Percentiles rank a stretch among this genome's conserved stretches.
Conservation (phyloP, 2,329 filamentous ascomycete genomes). For the Colletotrichum liaoningense region DNA sequence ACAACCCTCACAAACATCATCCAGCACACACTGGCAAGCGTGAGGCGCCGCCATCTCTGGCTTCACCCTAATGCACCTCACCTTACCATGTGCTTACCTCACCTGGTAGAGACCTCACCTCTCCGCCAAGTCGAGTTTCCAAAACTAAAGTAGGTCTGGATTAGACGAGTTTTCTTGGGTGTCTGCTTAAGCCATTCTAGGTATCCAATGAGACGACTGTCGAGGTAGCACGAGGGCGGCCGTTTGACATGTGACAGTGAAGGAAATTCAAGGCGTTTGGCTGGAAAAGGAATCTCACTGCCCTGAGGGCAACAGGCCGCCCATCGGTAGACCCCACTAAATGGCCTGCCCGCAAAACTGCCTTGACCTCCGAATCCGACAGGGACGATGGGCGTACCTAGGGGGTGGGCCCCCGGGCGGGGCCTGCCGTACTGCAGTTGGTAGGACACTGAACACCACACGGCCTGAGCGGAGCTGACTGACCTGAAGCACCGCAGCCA, state of each 20-base stretch:
- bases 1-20: not conserved
- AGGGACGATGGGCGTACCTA: not conserved
- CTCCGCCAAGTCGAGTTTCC: not conserved
- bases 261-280: not conserved
- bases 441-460: not conserved
- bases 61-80: not conserved
- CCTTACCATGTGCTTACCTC: not conserved
- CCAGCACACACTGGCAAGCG: not conserved
- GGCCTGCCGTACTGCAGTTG: not conserved
- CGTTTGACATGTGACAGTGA: constrained; percentile 13
- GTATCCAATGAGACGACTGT: not conserved
- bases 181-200: not conserved
- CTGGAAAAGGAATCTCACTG: not conserved
- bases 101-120: not conserved
- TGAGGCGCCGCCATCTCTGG: not conserved
- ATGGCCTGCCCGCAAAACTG: constrained; percentile 2
- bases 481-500: not conserved
- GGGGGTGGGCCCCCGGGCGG: not conserved
- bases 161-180: not conserved
- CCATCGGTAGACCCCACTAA: not conserved
- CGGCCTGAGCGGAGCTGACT: not conserved
- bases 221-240: not conserved
- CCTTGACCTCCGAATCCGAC: not conserved
- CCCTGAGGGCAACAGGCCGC: not conserved
- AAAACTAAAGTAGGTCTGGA: not conserved